Percentiles rank a stretch among this genome's conserved stretches.
Conservation (phyloP, 1,284 basidiomycete genomes). For the Heliocybe sulcata region DNA sequence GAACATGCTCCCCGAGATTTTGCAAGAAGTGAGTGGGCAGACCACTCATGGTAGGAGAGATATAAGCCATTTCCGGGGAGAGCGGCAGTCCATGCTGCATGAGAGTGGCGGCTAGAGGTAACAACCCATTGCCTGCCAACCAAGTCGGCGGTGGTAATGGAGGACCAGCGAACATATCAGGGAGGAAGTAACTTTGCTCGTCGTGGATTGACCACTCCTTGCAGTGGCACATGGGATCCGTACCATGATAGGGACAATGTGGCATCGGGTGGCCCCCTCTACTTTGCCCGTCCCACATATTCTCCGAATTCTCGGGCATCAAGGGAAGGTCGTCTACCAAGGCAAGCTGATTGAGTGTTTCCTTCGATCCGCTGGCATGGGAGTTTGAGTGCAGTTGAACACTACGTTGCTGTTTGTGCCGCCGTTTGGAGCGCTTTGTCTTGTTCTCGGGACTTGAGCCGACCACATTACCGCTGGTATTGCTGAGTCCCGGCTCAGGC, state of each 20-base stretch:
- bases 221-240: background rate
- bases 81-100: background rate
- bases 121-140: background rate
- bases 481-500: background rate
- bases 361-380: background rate
- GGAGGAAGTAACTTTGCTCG: background rate
- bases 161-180: background rate
- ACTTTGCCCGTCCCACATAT: background rate
- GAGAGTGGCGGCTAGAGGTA: background rate
- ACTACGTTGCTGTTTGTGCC: background rate
- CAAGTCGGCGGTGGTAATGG: background rate
- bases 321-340: background rate
- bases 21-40: no score
- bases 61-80: background rate
- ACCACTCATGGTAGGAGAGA: background rate
- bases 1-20: no score
- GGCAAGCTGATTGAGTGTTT: background rate
- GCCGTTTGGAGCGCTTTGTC: background rate
- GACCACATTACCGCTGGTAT: background rate
- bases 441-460: background rate
- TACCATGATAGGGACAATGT: background rate
- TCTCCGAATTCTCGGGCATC: background rate
- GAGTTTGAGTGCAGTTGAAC: background rate
- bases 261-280: background rate
- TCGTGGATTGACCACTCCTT: background rate